Percentiles rank a stretch among this genome's conserved stretches.
Evolutionary conservation across 805 yeast genomes (phyloP).

Genomic region (Monosporozyma siamensis): DNA sequence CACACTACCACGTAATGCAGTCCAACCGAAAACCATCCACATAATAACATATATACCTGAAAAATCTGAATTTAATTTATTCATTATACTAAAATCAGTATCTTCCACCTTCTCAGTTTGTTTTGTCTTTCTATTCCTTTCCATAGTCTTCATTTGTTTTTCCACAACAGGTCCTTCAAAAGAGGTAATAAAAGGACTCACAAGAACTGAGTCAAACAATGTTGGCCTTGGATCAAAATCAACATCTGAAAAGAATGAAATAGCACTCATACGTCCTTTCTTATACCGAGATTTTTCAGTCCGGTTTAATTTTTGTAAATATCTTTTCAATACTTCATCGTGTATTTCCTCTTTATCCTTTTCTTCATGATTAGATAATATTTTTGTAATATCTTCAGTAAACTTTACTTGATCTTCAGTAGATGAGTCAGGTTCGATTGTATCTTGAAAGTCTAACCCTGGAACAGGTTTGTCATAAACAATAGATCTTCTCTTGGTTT

Average conservation of each 20-base stretch:
- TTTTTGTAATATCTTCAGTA: not conserved
- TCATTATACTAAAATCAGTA: constrained; percentile 1
- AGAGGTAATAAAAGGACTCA: constrained; percentile 24
- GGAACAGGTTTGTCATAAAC: constrained; percentile 8
- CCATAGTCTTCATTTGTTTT: constrained; percentile 16
- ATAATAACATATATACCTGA: constrained; percentile 75
- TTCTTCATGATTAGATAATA: constrained; percentile 1
- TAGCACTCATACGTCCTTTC: constrained; percentile 10
- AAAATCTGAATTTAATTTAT: constrained; percentile 29
- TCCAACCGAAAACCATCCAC: constrained; percentile 59
- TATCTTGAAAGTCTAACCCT: not conserved
- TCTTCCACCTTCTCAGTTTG: not conserved
- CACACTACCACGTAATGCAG: constrained; percentile 44
- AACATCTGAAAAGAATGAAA: constrained; percentile 48
- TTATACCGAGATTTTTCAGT: constrained; percentile 8
- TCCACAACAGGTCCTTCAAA: constrained; percentile 26
- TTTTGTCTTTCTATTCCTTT: constrained; percentile 7
- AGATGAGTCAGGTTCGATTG: not conserved
- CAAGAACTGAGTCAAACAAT: constrained; percentile 41
- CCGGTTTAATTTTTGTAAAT: constrained; percentile 7
- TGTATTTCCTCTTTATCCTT: not conserved
- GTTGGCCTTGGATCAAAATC: constrained; percentile 36
- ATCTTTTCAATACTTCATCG: constrained; percentile 8
- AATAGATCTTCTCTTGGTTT: constrained; percentile 11
- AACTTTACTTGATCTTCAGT: constrained; percentile 1